Evolutionary conservation across 1,284 basidiomycete species (phyloP).

Genomic region (Moesziomyces globuligerus): DNA sequence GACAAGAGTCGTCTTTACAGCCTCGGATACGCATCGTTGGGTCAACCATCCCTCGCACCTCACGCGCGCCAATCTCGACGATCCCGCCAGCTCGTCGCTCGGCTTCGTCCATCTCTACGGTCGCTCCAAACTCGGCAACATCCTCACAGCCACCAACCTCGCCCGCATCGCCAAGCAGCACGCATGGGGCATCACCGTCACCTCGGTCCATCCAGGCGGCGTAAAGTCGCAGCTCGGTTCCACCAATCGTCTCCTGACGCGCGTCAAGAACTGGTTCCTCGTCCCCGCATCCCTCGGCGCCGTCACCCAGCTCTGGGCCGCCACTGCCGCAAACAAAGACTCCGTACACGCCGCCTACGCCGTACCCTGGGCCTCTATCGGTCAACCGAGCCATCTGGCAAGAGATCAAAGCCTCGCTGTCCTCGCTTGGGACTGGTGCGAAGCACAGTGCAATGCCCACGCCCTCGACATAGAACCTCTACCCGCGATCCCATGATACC

Average conservation of each 20-base stretch:
- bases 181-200: slow-evolving; percentile 31
- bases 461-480: slow-evolving; percentile 6
- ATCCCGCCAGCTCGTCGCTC: slow-evolving; percentile 6
- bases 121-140: slow-evolving; percentile 43
- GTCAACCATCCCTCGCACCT: slow-evolving; percentile 20
- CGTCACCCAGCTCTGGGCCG: slow-evolving; percentile 51
- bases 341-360: slow-evolving; percentile 42
- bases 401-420: slow-evolving; percentile 7
- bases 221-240: slow-evolving; percentile 28
- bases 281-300: slow-evolving; percentile 35
- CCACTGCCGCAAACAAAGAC: slow-evolving; percentile 7
- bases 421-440: slow-evolving; percentile 45
- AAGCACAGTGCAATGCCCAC: slow-evolving; percentile 34
- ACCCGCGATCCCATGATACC: background rate
- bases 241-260: slow-evolving; percentile 7
- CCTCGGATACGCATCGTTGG: slow-evolving; percentile 41
- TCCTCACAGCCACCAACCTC: slow-evolving; percentile 34
- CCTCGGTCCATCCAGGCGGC: slow-evolving; percentile 47
- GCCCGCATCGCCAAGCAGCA: slow-evolving; percentile 15
- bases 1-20: slow-evolving; percentile 44
- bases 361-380: slow-evolving; percentile 49
- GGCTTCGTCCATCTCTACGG: slow-evolving; percentile 45
- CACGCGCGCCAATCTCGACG: slow-evolving; percentile 3
- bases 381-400: slow-evolving; percentile 27
- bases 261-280: slow-evolving; percentile 33